A percentile compares a stretch with the other conserved stretches of the same genome.
Conservation (phyloP, 2,329 filamentous ascomycete species). For the Penicillium frequentans region DNA sequence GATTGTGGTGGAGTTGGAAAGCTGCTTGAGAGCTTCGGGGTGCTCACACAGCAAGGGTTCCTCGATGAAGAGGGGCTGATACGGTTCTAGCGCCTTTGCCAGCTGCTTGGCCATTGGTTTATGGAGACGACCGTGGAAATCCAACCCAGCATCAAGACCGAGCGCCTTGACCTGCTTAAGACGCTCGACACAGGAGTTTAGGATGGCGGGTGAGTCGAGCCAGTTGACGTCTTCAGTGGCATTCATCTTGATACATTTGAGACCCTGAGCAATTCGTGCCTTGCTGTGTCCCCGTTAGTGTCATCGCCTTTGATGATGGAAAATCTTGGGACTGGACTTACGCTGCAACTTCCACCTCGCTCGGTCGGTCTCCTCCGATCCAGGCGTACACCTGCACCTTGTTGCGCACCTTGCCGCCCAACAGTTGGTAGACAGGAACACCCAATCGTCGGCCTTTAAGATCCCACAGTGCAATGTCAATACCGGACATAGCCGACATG, state of each 20-base stretch:
- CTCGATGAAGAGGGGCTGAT: conserved; percentile 72
- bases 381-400: conserved; percentile 73
- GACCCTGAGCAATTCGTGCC: conserved; percentile 41
- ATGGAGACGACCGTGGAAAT: conserved; percentile 76
- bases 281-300: conserved; percentile 33
- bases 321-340: conserved; percentile 12
- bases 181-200: conserved; percentile 65
- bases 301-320: background rate
- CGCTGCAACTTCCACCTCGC: conserved; percentile 63
- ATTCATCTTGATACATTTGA: conserved; percentile 71
- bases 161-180: conserved; percentile 68
- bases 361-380: conserved; percentile 73
- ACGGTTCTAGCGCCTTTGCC: conserved; percentile 64
- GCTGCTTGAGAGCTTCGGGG: conserved; percentile 62
- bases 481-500: conserved; percentile 74
- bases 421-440: conserved; percentile 70
- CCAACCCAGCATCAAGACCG: conserved; percentile 72
- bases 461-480: conserved; percentile 81
- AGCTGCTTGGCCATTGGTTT: conserved; percentile 79
- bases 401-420: conserved; percentile 71
- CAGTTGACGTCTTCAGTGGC: conserved; percentile 73
- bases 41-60: conserved; percentile 72
- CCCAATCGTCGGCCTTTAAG: conserved; percentile 66
- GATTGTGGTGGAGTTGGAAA: conserved; percentile 64
- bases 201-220: conserved; percentile 68